Percentiles rank a stretch among this genome's conserved stretches.
phyloP scores from a whole-genome alignment of 2,329 filamentous ascomycete genomes.

The Neopestalotiopsis clavispora region DNA sequence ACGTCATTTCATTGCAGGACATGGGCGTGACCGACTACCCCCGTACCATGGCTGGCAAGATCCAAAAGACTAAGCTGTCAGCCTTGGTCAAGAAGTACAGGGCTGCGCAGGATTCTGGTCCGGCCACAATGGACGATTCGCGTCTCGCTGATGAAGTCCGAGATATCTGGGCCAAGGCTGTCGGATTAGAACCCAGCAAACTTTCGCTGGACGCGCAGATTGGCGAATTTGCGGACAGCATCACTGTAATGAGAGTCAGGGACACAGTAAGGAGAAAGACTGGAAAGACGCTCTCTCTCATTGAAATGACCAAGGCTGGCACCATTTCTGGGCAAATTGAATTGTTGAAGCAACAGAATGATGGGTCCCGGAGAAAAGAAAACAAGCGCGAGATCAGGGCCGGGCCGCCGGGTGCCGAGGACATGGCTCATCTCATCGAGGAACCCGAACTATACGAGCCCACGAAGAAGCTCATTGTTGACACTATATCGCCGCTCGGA shows the following conservation, averaged over 20 bases:
- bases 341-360: slow-evolving; percentile 14
- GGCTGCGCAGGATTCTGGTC: not conserved
- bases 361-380: not conserved
- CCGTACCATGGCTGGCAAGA: slow-evolving; percentile 18
- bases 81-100: slow-evolving; percentile 13
- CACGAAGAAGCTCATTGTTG: slow-evolving; percentile 10
- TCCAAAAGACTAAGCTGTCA: slow-evolving; percentile 16
- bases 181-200: slow-evolving; percentile 13
- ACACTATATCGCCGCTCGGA: not conserved
- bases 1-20: slow-evolving; percentile 15
- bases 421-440: slow-evolving; percentile 21
- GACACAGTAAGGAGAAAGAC: slow-evolving; percentile 8
- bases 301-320: slow-evolving; percentile 12
- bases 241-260: slow-evolving; percentile 14
- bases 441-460: slow-evolving; percentile 9
- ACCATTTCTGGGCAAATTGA: slow-evolving; percentile 23
- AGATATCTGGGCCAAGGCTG: slow-evolving; percentile 16
- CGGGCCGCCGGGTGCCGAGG: slow-evolving; percentile 19
- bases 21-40: slow-evolving; percentile 13
- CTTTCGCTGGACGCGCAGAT: slow-evolving; percentile 12
- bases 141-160: not conserved
- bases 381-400: slow-evolving; percentile 5
- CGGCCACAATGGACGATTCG: not conserved
- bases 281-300: slow-evolving; percentile 10
- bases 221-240: slow-evolving; percentile 17